Percentiles rank a stretch among this genome's conserved stretches.
Evolutionary conservation across 2,329 filamentous ascomycete genomes (phyloP).

Genomic region (Colletotrichum endophyticum): DNA sequence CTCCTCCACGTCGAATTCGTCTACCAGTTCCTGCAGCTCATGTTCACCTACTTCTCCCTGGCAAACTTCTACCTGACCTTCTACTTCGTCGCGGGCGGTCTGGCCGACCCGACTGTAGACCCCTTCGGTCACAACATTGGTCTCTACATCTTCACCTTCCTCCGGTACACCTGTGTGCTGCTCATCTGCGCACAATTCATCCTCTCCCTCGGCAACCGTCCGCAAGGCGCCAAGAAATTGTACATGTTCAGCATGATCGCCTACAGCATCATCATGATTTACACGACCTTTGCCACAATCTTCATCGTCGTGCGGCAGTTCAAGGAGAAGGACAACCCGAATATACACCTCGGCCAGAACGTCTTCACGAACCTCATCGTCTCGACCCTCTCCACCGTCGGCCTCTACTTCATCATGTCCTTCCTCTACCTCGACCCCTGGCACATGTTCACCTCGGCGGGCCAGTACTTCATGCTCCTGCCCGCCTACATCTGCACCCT

Average conservation of each 20-base stretch:
- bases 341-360: constrained; percentile 73
- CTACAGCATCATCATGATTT: constrained; percentile 94
- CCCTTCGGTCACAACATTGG: constrained; percentile 91
- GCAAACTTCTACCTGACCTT: constrained; percentile 99
- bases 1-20: constrained; percentile 93
- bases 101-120: constrained; percentile 79
- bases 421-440: constrained; percentile 97
- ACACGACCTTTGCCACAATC: constrained; percentile 87
- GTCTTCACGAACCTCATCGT: constrained; percentile 96
- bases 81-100: constrained; percentile 94
- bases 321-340: constrained; percentile 48
- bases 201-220: constrained; percentile 92
- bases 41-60: constrained; percentile 98
- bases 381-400: constrained; percentile 85
- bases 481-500: constrained; percentile 96
- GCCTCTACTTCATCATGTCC: constrained; percentile 95
- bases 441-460: constrained; percentile 96
- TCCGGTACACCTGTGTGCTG: constrained; percentile 85
- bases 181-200: constrained; percentile 97
- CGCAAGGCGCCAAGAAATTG: constrained; percentile 90
- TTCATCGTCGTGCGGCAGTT: constrained; percentile 91
- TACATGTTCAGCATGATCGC: constrained; percentile 88
- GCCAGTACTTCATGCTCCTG: constrained; percentile 91
- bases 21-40: constrained; percentile 89
- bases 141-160: constrained; percentile 81